Base-by-base conservation (phyloP, 1,284 basidiomycete species). In the Ustilago curta region DNA sequence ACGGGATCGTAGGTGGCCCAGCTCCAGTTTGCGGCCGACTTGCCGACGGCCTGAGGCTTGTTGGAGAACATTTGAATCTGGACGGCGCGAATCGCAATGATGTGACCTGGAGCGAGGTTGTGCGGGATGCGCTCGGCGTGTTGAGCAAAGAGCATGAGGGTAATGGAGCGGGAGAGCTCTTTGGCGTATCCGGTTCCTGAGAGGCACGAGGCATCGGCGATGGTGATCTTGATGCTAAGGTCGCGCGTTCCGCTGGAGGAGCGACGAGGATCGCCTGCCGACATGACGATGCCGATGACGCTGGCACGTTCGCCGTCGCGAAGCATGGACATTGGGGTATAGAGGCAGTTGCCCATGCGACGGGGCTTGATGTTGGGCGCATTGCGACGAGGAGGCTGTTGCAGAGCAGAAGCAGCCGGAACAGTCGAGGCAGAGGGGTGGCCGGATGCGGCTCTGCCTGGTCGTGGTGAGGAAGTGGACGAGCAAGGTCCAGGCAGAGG, bases 211-310 rank as follows among this genome's bases (percentile, higher is more conserved):
- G 61, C 65, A 29, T 76, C 73, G 45, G 68, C 73, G 11, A 76
- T 58, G 47, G 53, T 69, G 49, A 76, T 43, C 43, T 76, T 76
- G 65, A 71, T 62, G 59, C 60, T 68, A 35, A 70, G 57, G 19
- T 71, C 68, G 16, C 65, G 64, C 27, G 59, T 68, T 3, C 73
- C 73, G 29, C 76, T 50, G 18, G 63, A 40, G 3, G 72, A 76
- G n/a, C 66, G 53, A 18, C 75, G 77, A 49, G 68, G 65, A 16
- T 62, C 67, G 18, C 70, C 70, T 29, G 65, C 60, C 23, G 54
- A 60, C 6, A 76, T 44, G 4, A 75, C 70, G 18, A 80, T 64
- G 29, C 79, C 79, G 40, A 78, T 62, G 42, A 79, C 52, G 61
- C 74, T 77, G 19, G 68, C 75, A 2, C 61, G 48, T 42, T 70